A percentile compares a stretch with the other conserved stretches of the same genome.
Conservation (phyloP, 2,329 filamentous ascomycete genomes). For the Chaetomium sp. region DNA sequence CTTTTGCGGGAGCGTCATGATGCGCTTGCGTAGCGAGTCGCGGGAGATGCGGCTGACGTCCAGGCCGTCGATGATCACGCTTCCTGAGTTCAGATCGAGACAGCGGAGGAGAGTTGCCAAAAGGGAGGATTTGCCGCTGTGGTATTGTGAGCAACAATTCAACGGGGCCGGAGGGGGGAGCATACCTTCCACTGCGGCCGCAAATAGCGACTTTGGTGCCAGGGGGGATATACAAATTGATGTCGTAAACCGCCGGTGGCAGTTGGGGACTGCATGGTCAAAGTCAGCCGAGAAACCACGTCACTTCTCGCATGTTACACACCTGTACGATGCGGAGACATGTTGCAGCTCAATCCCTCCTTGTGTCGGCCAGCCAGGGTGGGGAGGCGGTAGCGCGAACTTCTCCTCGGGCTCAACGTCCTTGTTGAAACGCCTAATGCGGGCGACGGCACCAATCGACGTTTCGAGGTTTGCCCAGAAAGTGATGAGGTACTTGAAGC, state of each 20-base stretch:
- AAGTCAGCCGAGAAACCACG: neutral
- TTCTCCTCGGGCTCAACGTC: conserved; percentile 16
- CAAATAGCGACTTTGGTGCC: conserved; percentile 20
- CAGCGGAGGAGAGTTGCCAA: conserved; percentile 19
- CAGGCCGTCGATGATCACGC: conserved; percentile 22
- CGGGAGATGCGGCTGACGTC: conserved; percentile 21
- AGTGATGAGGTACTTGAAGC: conserved; percentile 23
- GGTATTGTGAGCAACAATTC: neutral
- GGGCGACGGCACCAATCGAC: conserved; percentile 24
- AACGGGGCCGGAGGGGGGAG: neutral
- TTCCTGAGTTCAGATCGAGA: conserved; percentile 21
- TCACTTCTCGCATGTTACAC: neutral
- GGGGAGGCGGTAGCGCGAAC: conserved; percentile 4
- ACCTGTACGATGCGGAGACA: conserved; percentile 18
- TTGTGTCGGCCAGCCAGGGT: conserved; percentile 9
- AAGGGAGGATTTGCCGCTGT: conserved; percentile 25
- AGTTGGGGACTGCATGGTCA: neutral
- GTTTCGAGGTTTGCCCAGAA: conserved; percentile 25
- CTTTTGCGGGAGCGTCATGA: conserved; percentile 22
- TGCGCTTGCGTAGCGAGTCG: conserved; percentile 20
- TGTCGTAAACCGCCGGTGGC: conserved; percentile 11
- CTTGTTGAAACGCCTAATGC: conserved; percentile 20
- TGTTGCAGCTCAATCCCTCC: conserved; percentile 17
- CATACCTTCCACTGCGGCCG: conserved; percentile 21
- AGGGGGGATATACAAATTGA: conserved; percentile 13